Evolutionary conservation across 345 rosid species (phyloP), one percentile per base, ranked within the genome.

Genomic region (Heritiera littoralis): DNA sequence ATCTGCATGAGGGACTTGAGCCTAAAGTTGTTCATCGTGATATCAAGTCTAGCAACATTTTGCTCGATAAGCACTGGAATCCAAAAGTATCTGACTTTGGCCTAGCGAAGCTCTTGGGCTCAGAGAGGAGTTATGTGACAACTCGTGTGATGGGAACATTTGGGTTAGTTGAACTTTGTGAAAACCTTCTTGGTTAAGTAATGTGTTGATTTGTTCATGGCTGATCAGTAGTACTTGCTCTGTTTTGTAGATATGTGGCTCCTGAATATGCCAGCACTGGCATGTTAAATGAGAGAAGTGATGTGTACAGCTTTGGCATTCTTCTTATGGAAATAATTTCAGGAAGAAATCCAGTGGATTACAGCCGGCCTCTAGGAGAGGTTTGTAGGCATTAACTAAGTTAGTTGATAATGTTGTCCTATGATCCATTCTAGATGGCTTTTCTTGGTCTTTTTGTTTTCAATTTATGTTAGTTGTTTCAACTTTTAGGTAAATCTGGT

Each of bases 211-310:
- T 8, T 59, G 60, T 17, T 30, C 43, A 54, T 78, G 58, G 49
- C 59, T 77, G 54, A 46, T 32, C 20, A 18, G 40, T 59, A 20
- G 15, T 67, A 78, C 43, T 60, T 54, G 69, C 40, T 77, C 18
- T 77, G 38, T 76, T 77, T 76, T 23, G 15, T 85, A 92, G 96
- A 54, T 95, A 93, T 77, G 99, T 95, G 73, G 99, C 99, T 66
- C 99, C 99, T 23, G 99, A 95, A 73, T 95, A 95, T 79, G 99
- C 99, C 9, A 92, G 99, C 83, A 95, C 99, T 0, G 99, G 99
- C 61, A 95, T 95, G 99, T 85, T 95, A 87, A 95, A 93, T 64
- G 99, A 95, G 86, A 92, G 92, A 81, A 95, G 99, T 61, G 98
- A 95, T 84, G 95, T 87, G 1, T 95, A 95, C 82, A 92, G 99